Base-by-base conservation (phyloP, 129 eudicot species). In the Artemisia argyi region DNA sequence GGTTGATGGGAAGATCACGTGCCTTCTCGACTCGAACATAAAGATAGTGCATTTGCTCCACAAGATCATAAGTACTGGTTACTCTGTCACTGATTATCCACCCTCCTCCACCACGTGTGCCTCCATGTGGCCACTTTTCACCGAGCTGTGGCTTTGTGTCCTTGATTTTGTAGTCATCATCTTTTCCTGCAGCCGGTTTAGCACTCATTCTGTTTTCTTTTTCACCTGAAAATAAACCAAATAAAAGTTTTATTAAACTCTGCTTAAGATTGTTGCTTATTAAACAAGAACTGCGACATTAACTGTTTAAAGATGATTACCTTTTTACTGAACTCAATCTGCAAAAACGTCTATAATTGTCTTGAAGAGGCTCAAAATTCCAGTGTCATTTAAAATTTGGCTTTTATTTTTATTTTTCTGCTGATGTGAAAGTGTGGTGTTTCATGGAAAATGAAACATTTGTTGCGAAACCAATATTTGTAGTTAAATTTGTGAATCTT, bases 21-120 rank as follows among this genome's bases (percentile, higher is more conserved):
- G 97, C 98, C 68, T 88, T 94, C 32, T 87, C 98, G 7, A 94
- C 98, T 9, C 97, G 92, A 74, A 90, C 98, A 62, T 90, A 94
- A 47, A 94, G 97, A 66, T 89, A 94, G 28, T 85, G 76, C 90
- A 86, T 94, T 67, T 94, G 98, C 54, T 94, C 98, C 24, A 94
- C 98, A n/a, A 94, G 98, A 75, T 94, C 98, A 48, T 80, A 90
- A 28, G 98, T 90, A 83, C 97, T 88, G 16, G 96, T 78, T 68
- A 81, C 75, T 55, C 90, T 84, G 54, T 90, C 98, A 28, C 89
- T 79, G 73, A 79, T 78, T 17, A 87, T 78, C 98, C 91, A 85
- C 62, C 97, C 98, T 32, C 98, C 91, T 2, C 98, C 98, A 1
- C 97, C 96, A 18, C 87, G 83, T 3, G 85, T 69, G 24, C 92